Evolutionary conservation across 2,329 filamentous ascomycete genomes (phyloP), one percentile per base, ranked within the genome.

Genomic region (Apiospora malaysiana): DNA sequence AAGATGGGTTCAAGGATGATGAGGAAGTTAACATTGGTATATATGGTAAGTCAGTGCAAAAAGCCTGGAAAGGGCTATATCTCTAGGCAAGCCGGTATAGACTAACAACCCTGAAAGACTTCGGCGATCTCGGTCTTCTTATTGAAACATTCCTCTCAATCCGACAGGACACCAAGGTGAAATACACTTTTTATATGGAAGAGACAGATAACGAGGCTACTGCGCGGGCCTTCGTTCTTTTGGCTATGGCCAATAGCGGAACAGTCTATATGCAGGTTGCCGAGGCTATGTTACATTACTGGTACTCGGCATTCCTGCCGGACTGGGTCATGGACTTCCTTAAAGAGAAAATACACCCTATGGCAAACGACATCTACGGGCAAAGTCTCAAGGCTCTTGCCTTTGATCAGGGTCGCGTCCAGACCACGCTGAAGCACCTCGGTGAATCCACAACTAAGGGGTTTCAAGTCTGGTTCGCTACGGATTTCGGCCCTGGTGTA

Each of bases 261-360:
- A 12, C 0, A 8, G 0, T 16, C 23, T 67, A 46, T 14, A 12
- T 46, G 1, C 65, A 67, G 10, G 27, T 23, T 4, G 65, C 65
- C 23, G 65, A 67, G 8, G 65, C 65, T 3, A 67, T 67, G 2
- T 16, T 67, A 2, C 65, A 67, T 10, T 43, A 45, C 25, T 67
- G 65, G 65, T 67, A 67, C 2, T 67, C 65, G n/a, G 65, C 65
- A 1, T 67, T 67, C 21, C 65, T 67, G 2, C 65, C 65, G 2
- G 40, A 46, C 21, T 46, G 56, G 56, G 56, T 40, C 8, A 5
- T 63, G 7, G 2, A 14, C 4, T 40, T n/a, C 4, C 32, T 63
- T 9, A 10, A 40, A 9, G 9, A n/a, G 1, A 4, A 63, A 2
- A 8, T 14, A 27, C 8, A 7, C 2, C 1, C 4, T 1, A 10